Evolutionary conservation across 2,329 filamentous ascomycete species (phyloP).

Genomic region (Trichoderma sp.): DNA sequence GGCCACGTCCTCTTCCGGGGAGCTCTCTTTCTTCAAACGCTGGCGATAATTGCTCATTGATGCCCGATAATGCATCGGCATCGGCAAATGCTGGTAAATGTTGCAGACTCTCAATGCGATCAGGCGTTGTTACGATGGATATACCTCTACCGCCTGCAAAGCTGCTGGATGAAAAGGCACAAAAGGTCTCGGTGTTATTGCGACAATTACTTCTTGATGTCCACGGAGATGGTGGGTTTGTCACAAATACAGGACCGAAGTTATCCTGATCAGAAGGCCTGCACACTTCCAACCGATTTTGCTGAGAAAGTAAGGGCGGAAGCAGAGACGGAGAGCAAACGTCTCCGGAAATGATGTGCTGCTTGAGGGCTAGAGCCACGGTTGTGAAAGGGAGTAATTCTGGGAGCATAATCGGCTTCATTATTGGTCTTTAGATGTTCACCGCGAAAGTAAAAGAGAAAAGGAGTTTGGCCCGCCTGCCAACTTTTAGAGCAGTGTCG

Average conservation of each 20-base stretch:
- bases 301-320: not conserved
- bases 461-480: not conserved
- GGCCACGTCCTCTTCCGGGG: constrained; percentile 34
- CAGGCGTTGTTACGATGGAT: constrained; percentile 44
- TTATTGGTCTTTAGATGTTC: not conserved
- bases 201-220: not conserved
- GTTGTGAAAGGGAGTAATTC: not conserved
- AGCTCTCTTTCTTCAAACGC: constrained; percentile 34
- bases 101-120: constrained; percentile 40
- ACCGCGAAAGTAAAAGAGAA: not conserved
- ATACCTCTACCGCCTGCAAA: constrained; percentile 46
- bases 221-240: not conserved
- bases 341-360: not conserved
- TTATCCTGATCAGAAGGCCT: not conserved
- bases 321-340: not conserved
- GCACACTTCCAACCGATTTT: not conserved
- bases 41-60: constrained; percentile 26
- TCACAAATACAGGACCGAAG: not conserved
- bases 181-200: constrained; percentile 32
- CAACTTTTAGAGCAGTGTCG: not conserved
- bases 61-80: constrained; percentile 20
- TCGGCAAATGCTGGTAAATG: constrained; percentile 38
- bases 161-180: constrained; percentile 42
- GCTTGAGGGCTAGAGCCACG: not conserved
- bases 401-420: not conserved